Percentiles rank a stretch among this genome's conserved stretches.
These are phyloP conservation scores for Metschnikowia corniflorae DNA, from an alignment of 805 yeast genomes.

Conservation along the genomic window DNA sequence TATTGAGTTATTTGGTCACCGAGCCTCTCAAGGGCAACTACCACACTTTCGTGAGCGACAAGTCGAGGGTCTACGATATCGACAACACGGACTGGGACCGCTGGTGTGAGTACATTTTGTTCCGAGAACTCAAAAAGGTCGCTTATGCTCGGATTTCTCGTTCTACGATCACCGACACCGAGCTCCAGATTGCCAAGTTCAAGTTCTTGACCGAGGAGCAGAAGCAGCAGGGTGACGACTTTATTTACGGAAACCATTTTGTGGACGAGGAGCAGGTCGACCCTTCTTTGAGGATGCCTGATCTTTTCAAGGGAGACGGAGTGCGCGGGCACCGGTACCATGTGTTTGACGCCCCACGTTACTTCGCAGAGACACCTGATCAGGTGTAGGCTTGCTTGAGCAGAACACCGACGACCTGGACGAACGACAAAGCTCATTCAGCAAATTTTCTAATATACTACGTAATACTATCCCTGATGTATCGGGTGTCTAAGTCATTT, in stretches of 20 bases:
- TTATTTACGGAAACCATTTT: constrained; percentile 53
- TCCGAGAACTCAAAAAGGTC: constrained; percentile 77
- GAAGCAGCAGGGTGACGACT: constrained; percentile 29
- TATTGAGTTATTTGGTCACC: constrained; percentile 88
- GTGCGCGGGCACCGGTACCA: constrained; percentile 92
- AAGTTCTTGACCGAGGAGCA: constrained; percentile 46
- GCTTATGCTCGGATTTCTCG: constrained; percentile 94
- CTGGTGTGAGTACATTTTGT: constrained; percentile 96
- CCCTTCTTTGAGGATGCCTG: constrained; percentile 70
- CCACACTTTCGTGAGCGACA: constrained; percentile 81
- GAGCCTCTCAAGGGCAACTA: constrained; percentile 86
- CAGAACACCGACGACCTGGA: too few relatives aligned
- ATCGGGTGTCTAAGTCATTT: too few relatives aligned
- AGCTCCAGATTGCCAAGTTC: constrained; percentile 92
- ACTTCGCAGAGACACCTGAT: constrained; percentile 42
- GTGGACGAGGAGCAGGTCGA: constrained; percentile 56
- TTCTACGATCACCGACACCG: constrained; percentile 94
- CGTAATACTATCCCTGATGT: too few relatives aligned
- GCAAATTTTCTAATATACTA: too few relatives aligned
- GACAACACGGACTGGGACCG: constrained; percentile 94
- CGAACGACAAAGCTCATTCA: too few relatives aligned
- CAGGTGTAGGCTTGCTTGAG: too few relatives aligned
- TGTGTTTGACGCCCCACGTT: constrained; percentile 92
- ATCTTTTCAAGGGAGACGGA: constrained; percentile 80
- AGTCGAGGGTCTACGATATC: constrained; percentile 86